phyloP scores from a whole-genome alignment of 2,329 filamentous ascomycete genomes.

The Colletotrichum chrysophilum region DNA sequence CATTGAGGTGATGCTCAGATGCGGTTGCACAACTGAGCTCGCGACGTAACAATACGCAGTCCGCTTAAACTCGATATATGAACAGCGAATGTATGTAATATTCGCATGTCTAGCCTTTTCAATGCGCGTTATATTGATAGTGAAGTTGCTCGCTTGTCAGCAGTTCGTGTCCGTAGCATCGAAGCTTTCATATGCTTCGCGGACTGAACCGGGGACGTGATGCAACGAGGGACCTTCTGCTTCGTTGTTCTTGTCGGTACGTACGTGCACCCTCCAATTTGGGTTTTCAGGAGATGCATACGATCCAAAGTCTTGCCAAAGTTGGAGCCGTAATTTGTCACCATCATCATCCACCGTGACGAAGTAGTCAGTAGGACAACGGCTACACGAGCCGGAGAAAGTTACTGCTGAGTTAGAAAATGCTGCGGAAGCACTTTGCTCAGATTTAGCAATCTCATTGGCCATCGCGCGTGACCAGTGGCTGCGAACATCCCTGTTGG shows the following conservation, averaged over 20 bases:
- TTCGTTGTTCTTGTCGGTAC: accelerated
- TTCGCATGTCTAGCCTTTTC: accelerated
- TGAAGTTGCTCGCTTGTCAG: not conserved
- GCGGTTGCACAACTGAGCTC: accelerated
- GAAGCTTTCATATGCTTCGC: not conserved
- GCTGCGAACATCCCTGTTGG: not conserved
- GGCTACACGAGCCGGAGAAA: not conserved
- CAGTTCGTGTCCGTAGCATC: not conserved
- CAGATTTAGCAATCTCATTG: not conserved
- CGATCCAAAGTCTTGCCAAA: not conserved
- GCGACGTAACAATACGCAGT: accelerated
- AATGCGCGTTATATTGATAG: not conserved
- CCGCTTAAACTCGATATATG: accelerated
- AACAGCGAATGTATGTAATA: not conserved
- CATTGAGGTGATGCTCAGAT: not conserved
- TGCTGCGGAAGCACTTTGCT: not conserved
- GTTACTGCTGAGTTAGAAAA: not conserved
- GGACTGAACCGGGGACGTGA: not conserved
- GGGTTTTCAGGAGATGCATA: not conserved
- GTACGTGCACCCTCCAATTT: not conserved
- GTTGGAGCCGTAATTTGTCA: not conserved
- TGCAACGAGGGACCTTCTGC: not conserved
- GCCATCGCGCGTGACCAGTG: not conserved
- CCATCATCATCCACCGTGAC: not conserved
- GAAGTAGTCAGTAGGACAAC: not conserved